Percentiles rank a stretch among this genome's conserved stretches.
These are phyloP conservation scores for Talaromyces sp. DNA, from an alignment of 2,329 filamentous ascomycete genomes.

Conservation along the genomic window DNA sequence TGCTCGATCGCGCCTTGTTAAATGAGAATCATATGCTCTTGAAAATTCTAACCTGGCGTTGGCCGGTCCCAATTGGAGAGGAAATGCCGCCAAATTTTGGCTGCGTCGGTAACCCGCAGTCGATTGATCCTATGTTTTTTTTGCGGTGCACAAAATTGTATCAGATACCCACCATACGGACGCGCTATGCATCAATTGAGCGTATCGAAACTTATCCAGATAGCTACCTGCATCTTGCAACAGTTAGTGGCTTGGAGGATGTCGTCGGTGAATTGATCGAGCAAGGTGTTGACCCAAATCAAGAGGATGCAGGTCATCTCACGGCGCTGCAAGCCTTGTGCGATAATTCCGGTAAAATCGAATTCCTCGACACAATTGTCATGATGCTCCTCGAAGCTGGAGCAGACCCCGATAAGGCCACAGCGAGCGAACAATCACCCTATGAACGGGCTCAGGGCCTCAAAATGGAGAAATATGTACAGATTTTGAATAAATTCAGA, in stretches of 20 bases:
- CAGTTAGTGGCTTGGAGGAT: not conserved
- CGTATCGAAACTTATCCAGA: not conserved
- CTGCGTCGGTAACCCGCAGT: slow-evolving; percentile 11
- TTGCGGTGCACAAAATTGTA: slow-evolving; percentile 13
- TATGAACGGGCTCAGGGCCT: not conserved
- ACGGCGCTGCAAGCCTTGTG: not conserved
- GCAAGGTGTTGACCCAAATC: slow-evolving; percentile 8
- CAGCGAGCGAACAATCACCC: not conserved
- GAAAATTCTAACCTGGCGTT: slow-evolving; percentile 13
- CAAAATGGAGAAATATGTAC: not conserved
- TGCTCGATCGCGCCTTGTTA: slow-evolving; percentile 9
- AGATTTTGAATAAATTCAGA: not conserved
- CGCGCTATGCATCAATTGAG: not conserved
- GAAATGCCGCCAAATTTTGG: not conserved
- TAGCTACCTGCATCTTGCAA: slow-evolving; percentile 5
- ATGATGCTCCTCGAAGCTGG: not conserved
- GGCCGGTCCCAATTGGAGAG: not conserved
- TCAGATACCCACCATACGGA: not conserved
- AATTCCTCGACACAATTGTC: not conserved
- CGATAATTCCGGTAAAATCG: not conserved
- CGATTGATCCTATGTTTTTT: slow-evolving; percentile 17
- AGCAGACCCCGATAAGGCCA: not conserved
- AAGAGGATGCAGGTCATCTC: not conserved
- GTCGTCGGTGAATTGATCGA: not conserved
- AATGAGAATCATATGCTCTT: not conserved